These are phyloP conservation scores for Tulasnella sp. DNA, from an alignment of 768 basidiomycete species.

Conservation along the genomic window DNA sequence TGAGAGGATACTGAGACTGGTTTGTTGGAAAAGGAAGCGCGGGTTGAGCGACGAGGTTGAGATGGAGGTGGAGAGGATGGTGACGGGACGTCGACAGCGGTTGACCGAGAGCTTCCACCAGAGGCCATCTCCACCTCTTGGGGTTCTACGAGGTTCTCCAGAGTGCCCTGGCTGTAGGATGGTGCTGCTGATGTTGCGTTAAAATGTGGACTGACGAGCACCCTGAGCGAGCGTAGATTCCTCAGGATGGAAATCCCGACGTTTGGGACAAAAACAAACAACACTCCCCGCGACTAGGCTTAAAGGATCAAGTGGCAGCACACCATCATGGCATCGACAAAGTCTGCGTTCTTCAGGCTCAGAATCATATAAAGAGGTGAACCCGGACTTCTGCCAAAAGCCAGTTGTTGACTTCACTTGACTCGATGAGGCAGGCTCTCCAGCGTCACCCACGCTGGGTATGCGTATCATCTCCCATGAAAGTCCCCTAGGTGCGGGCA, in stretches of 20 bases:
- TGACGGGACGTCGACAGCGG: neutral
- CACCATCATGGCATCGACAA: neutral
- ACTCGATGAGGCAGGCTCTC: too few relatives aligned
- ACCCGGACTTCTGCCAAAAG: too few relatives aligned
- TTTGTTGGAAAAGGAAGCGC: neutral
- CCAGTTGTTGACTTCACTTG: too few relatives aligned
- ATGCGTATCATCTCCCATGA: too few relatives aligned
- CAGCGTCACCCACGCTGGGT: too few relatives aligned
- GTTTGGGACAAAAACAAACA: constrained; percentile 6
- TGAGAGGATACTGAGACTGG: neutral
- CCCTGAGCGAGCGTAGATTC: constrained; percentile 2
- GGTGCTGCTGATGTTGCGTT: neutral
- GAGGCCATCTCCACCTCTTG: neutral
- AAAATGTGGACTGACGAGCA: neutral
- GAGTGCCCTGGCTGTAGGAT: neutral
- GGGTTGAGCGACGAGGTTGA: neutral
- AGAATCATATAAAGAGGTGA: too few relatives aligned
- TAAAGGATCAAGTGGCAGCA: neutral
- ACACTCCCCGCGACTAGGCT: neutral
- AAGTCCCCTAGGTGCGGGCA: too few relatives aligned
- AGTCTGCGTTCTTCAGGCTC: too few relatives aligned
- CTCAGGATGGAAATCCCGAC: neutral
- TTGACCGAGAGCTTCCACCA: neutral
- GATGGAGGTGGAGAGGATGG: neutral
- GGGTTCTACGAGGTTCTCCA: neutral